Evolutionary conservation across 208 protist genomes (phyloP).

Genomic region (Crithidia acanthocephali): DNA sequence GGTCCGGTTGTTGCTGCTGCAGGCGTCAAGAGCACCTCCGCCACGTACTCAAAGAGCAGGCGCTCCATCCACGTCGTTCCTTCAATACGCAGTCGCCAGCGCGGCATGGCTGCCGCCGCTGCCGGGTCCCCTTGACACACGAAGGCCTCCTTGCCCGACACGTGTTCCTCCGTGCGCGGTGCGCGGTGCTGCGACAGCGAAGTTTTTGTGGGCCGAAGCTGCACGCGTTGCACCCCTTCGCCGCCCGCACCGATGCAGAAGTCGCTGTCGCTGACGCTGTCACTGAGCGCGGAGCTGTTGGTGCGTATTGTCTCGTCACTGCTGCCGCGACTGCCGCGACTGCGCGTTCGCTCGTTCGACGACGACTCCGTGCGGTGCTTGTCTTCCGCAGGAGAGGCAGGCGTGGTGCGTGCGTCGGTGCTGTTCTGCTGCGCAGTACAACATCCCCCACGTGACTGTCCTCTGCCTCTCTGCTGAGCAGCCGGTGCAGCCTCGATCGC

Average conservation of each 20-base stretch:
- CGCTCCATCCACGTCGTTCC: conserved; percentile 55
- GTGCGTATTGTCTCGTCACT: neutral
- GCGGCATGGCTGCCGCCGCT: neutral
- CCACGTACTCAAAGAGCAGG: conserved; percentile 49
- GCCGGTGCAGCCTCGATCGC: neutral
- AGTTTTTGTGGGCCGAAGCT: too few relatives aligned
- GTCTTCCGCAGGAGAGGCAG: too few relatives aligned
- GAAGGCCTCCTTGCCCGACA: neutral
- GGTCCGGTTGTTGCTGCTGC: neutral
- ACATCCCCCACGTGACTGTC: too few relatives aligned
- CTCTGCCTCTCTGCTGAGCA: too few relatives aligned
- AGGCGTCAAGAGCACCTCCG: conserved; percentile 34
- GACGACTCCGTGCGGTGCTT: too few relatives aligned
- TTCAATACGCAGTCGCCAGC: conserved; percentile 30
- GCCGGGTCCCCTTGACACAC: neutral
- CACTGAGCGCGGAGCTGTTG: neutral
- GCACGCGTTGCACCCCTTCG: neutral
- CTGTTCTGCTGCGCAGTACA: too few relatives aligned
- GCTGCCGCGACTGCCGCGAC: neutral
- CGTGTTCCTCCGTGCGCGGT: neutral
- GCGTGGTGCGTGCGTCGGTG: too few relatives aligned
- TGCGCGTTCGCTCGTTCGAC: too few relatives aligned
- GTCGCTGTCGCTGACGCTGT: neutral
- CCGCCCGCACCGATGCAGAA: neutral
- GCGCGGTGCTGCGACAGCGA: neutral